Evolutionary conservation across 345 rosid species (phyloP).

Genomic region (Conringia planisiliqua): DNA sequence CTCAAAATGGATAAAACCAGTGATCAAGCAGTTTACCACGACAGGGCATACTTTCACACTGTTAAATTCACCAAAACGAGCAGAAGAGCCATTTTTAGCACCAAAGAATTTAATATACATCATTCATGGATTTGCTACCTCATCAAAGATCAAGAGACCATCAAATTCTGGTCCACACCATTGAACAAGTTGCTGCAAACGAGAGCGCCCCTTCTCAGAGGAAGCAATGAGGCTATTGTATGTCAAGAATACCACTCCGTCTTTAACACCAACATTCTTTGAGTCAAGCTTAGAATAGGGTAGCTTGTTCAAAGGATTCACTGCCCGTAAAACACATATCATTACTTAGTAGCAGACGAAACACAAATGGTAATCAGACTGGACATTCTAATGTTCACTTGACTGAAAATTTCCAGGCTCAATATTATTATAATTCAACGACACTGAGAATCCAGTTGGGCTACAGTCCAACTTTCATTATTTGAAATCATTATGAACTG

Average conservation of each 20-base stretch:
- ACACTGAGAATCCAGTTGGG: background rate
- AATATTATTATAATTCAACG: background rate
- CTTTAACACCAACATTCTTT: slow-evolving; percentile 79
- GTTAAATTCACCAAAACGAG: slow-evolving; percentile 8
- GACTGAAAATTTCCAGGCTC: background rate
- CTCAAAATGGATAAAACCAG: background rate
- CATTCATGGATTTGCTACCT: slow-evolving; percentile 46
- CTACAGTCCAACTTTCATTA: background rate
- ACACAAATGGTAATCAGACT: slow-evolving; percentile 4
- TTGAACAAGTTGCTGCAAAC: slow-evolving; percentile 96
- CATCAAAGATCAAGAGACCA: slow-evolving; percentile 92
- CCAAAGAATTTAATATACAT: slow-evolving; percentile 14
- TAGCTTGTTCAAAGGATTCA: slow-evolving; percentile 94
- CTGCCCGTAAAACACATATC: slow-evolving; percentile 46
- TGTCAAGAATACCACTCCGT: slow-evolving; percentile 92
- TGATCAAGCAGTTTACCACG: slow-evolving; percentile 12
- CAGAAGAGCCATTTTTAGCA: background rate
- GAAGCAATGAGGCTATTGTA: slow-evolving; percentile 98
- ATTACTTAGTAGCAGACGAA: slow-evolving; percentile 7
- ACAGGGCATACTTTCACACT: slow-evolving; percentile 14
- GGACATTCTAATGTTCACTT: slow-evolving; percentile 14
- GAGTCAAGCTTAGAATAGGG: slow-evolving; percentile 98
- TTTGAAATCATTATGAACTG: background rate
- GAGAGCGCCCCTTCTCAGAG: slow-evolving; percentile 98
- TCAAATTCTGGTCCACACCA: slow-evolving; percentile 91